Percentiles rank a stretch among this genome's conserved stretches.
phyloP scores from a whole-genome alignment of 1,284 basidiomycete species.

The Sporisorium exsertum region DNA sequence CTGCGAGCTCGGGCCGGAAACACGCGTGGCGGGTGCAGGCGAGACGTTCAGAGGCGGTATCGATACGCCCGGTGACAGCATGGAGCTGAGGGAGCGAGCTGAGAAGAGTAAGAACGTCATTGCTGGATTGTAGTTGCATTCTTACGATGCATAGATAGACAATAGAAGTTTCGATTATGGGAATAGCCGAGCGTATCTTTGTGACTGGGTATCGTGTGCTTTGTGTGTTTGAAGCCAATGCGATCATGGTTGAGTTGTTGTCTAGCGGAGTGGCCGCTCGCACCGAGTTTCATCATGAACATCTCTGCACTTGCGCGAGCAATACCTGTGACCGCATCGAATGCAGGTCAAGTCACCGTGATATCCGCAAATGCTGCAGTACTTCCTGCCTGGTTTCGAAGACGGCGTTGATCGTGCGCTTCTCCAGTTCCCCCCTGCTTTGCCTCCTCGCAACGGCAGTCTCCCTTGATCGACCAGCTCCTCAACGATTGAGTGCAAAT shows the following conservation, averaged over 20 bases:
- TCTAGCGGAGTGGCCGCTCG: conserved; percentile 35
- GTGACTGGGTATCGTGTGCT: not conserved
- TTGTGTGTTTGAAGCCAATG: not conserved
- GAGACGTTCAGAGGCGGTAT: conserved; percentile 54
- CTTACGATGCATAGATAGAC: not conserved
- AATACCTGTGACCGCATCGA: conserved; percentile 41
- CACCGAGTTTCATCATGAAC: conserved; percentile 46
- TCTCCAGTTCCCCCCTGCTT: conserved; percentile 25
- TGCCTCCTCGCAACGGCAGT: conserved; percentile 19
- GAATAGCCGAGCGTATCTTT: not conserved
- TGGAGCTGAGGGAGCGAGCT: conserved; percentile 4
- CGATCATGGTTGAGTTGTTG: too few relatives aligned
- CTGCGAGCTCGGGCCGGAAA: conserved; percentile 47
- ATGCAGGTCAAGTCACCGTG: conserved; percentile 40
- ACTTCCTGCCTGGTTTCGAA: conserved; percentile 19
- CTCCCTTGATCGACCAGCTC: conserved; percentile 41
- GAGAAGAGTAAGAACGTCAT: conserved; percentile 30
- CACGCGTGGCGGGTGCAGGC: conserved; percentile 50
- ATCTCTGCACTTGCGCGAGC: conserved; percentile 32
- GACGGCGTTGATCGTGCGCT: conserved; percentile 24
- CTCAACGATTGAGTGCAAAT: conserved; percentile 34
- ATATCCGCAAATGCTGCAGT: conserved; percentile 48
- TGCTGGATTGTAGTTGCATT: conserved; percentile 38
- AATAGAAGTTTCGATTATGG: not conserved
- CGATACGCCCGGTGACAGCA: conserved; percentile 38